These are phyloP conservation scores for Talaromyces nanjingensis DNA, from an alignment of 495 filamentous ascomycete species.

Conservation along the genomic window DNA sequence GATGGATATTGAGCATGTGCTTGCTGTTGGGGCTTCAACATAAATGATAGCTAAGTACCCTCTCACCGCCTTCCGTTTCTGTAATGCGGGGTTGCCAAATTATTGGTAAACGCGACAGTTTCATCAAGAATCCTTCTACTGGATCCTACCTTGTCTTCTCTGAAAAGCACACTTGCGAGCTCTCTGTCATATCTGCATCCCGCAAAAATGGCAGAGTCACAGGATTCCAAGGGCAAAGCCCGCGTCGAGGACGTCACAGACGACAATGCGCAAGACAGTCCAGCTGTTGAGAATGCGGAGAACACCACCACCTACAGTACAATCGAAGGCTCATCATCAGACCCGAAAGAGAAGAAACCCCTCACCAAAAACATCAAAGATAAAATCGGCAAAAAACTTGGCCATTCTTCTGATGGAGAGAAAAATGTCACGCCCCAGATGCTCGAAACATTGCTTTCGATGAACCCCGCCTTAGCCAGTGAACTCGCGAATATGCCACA, in stretches of 20 bases:
- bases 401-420: conserved; percentile 18
- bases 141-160: not conserved
- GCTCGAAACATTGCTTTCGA: conserved; percentile 37
- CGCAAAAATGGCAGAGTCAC: conserved; percentile 31
- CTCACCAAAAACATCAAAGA: conserved; percentile 18
- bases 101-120: not conserved
- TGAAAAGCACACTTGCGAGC: not conserved
- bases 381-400: conserved; percentile 13
- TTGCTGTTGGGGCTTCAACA: not conserved
- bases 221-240: conserved; percentile 35
- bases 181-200: not conserved
- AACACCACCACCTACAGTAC: conserved; percentile 10
- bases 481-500: conserved; percentile 39
- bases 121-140: not conserved
- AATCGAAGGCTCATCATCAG: conserved; percentile 1
- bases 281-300: conserved; percentile 2
- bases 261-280: conserved; percentile 2
- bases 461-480: conserved; percentile 44
- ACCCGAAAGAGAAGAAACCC: conserved; percentile 20
- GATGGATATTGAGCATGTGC: not conserved
- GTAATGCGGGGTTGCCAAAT: conserved; percentile 7
- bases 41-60: not conserved
- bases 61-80: conserved; percentile 5
- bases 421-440: conserved; percentile 36
- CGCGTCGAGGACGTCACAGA: conserved; percentile 15